Percentiles rank a stretch among this genome's conserved stretches.
These are phyloP conservation scores for Dimargaris xerosporica DNA, from an alignment of 192 early-diverging fungal species.

Conservation along the genomic window DNA sequence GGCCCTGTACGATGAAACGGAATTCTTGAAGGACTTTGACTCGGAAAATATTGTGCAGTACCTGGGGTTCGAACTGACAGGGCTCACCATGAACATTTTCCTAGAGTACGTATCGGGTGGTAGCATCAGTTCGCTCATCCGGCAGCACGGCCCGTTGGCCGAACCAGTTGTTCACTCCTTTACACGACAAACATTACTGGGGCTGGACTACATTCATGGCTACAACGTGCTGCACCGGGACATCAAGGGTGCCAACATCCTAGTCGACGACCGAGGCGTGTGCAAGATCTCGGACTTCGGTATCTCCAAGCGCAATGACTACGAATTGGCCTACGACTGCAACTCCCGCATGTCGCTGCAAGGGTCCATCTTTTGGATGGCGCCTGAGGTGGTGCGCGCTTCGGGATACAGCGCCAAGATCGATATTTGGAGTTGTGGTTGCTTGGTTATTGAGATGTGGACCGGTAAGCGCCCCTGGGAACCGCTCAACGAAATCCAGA, in stretches of 20 bases:
- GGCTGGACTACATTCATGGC: slow-evolving; percentile 74
- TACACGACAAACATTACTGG: slow-evolving; percentile 65
- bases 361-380: slow-evolving; percentile 88
- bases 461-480: slow-evolving; percentile 69
- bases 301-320: slow-evolving; percentile 50
- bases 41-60: slow-evolving; percentile 92
- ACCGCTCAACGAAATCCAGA: slow-evolving; percentile 30
- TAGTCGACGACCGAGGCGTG: slow-evolving; percentile 62
- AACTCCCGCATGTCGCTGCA: slow-evolving; percentile 37
- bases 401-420: slow-evolving; percentile 79
- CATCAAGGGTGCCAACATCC: slow-evolving; percentile 69
- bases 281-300: slow-evolving; percentile 98
- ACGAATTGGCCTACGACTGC: slow-evolving; percentile 11
- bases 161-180: slow-evolving; percentile 60
- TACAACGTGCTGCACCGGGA: slow-evolving; percentile 60
- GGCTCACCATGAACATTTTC: slow-evolving; percentile 74
- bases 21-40: slow-evolving; percentile 56
- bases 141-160: slow-evolving; percentile 52
- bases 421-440: slow-evolving; percentile 85
- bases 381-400: slow-evolving; percentile 76
- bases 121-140: slow-evolving; percentile 61
- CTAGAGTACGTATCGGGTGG: slow-evolving; percentile 96
- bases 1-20: slow-evolving; percentile 57
- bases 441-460: slow-evolving; percentile 90
- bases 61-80: slow-evolving; percentile 58